phyloP scores from a whole-genome alignment of 192 early-diverging fungal genomes.

The Oehlia diaphana region DNA sequence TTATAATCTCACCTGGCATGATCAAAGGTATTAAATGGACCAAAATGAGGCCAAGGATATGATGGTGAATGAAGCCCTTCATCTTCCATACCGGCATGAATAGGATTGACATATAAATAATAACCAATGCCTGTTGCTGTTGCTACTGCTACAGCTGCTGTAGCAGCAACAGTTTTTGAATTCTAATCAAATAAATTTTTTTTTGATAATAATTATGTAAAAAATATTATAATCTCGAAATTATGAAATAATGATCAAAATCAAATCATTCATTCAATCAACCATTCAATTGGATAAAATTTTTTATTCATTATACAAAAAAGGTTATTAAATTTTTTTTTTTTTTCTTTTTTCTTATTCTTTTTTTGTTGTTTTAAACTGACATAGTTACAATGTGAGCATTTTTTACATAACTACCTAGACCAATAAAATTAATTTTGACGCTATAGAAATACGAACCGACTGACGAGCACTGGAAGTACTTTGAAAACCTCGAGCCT shows the following conservation, averaged over 20 bases:
- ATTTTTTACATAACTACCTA: slow-evolving; percentile 19
- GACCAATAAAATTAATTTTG: not conserved
- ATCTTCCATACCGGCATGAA: slow-evolving; percentile 81
- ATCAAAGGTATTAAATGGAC: slow-evolving; percentile 84
- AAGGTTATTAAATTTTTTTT: not conserved
- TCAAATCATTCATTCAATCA: too few species aligned
- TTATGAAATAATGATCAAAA: too few species aligned
- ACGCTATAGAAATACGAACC: slow-evolving; percentile 23
- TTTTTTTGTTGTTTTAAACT: not conserved
- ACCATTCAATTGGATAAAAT: not conserved
- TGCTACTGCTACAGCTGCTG: slow-evolving; percentile 62
- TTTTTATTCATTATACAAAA: not conserved
- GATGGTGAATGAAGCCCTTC: slow-evolving; percentile 90
- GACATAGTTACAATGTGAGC: not conserved
- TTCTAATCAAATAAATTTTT: slow-evolving; percentile 30
- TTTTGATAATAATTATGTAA: too few species aligned
- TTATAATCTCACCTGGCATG: slow-evolving; percentile 71
- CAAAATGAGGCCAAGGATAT: slow-evolving; percentile 87
- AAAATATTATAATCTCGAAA: too few species aligned
- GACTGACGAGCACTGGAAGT: slow-evolving; percentile 15
- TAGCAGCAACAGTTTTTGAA: slow-evolving; percentile 35
- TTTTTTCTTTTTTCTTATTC: not conserved
- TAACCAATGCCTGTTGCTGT: slow-evolving; percentile 49
- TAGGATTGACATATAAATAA: slow-evolving; percentile 53
- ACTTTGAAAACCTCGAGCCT: not conserved